phyloP scores from a whole-genome alignment of 352 stramenopile genomes.

The Globisporangium spiculum region DNA sequence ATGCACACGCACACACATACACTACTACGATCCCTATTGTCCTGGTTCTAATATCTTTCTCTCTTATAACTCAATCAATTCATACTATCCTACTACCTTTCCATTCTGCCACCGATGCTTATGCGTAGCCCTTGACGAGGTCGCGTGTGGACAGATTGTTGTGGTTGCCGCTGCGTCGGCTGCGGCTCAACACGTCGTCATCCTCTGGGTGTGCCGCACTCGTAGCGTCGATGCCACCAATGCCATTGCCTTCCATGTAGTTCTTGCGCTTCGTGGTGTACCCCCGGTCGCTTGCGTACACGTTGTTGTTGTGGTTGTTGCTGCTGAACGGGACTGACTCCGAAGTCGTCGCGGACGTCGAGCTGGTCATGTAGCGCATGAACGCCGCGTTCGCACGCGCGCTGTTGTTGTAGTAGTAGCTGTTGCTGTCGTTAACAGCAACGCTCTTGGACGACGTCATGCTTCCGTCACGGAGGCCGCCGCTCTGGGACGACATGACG shows the following conservation, averaged over 20 bases:
- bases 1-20: not conserved
- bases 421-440: constrained; percentile 10
- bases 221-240: not conserved
- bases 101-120: not conserved
- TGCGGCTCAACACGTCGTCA: constrained; percentile 24
- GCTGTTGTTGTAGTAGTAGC: constrained; percentile 21
- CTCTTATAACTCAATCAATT: constrained; percentile 8
- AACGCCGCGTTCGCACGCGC: constrained; percentile 14
- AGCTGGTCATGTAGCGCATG: constrained; percentile 19
- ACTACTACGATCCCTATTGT: constrained; percentile 4
- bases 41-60: constrained; percentile 6
- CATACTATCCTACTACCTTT: constrained; percentile 5
- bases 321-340: constrained; percentile 14
- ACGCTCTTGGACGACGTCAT: constrained; percentile 22
- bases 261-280: constrained; percentile 14
- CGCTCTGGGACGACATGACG: constrained; percentile 15
- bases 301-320: not conserved
- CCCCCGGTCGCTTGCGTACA: not conserved
- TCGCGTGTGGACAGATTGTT: constrained; percentile 23
- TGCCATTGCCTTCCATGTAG: constrained; percentile 29
- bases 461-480: constrained; percentile 8
- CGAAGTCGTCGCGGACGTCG: constrained; percentile 16
- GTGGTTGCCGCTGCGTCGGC: constrained; percentile 17
- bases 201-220: constrained; percentile 17
- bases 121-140: constrained; percentile 16